Conservation (phyloP, 2,329 filamentous ascomycete species). For the Xylaria sp. region DNA sequence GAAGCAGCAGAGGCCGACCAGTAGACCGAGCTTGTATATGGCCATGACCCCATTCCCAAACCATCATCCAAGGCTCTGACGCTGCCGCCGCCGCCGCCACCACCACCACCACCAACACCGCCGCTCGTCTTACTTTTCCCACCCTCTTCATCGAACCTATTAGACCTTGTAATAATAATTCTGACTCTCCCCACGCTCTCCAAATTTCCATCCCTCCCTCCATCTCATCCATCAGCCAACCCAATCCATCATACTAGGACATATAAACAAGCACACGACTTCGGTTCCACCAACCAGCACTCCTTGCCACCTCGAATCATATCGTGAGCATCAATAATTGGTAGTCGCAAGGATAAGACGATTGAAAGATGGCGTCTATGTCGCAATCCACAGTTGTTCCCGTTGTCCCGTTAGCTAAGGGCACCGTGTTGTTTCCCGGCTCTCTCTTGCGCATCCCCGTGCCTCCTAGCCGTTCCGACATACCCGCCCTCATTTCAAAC, state of each 20-base stretch:
- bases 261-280: conserved; percentile 12
- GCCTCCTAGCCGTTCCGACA: conserved; percentile 81
- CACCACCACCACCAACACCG: conserved; percentile 24
- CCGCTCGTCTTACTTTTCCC: conserved; percentile 21
- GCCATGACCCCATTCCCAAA: conserved; percentile 13
- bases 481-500: conserved; percentile 86
- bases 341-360: conserved; percentile 12
- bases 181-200: background rate
- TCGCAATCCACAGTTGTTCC: conserved; percentile 67
- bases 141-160: background rate
- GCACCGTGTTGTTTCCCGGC: conserved; percentile 85
- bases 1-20: background rate
- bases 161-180: conserved; percentile 32
- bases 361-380: conserved; percentile 47
- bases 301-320: conserved; percentile 4
- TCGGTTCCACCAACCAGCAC: background rate
- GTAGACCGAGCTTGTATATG: background rate
- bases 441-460: conserved; percentile 87
- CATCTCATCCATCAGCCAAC: background rate
- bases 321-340: background rate
- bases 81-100: conserved; percentile 7
- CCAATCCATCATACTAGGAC: background rate
- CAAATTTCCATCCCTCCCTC: background rate
- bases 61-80: conserved; percentile 29
- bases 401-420: conserved; percentile 83